Evolutionary conservation across 306 rosid species (phyloP), one percentile per base, ranked within the genome.

Genomic region (Ormosia emarginata): DNA sequence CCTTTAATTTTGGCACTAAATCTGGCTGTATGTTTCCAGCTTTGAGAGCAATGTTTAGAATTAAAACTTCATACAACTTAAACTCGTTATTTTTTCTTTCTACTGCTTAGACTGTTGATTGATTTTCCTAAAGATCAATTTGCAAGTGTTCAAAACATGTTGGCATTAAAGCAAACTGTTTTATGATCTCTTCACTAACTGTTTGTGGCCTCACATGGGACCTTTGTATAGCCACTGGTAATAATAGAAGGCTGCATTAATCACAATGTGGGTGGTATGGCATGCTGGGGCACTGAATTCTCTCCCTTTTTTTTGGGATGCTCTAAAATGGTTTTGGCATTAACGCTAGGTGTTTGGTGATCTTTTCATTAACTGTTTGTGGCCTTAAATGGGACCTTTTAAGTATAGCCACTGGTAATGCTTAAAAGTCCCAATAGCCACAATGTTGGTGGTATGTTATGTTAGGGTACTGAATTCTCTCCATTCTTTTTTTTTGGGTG

Each of bases 1-100:
- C n/a, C 69, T 76, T 81, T 24, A 41, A 32, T 65, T 52, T 81
- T 79, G 82, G 36, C 53, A 69, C 43, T 52, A 71, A 68, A 47
- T 18, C n/a, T 61, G 34, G 43, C 49, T 72, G 64, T 74, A 39
- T 67, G 74, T 15, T 78, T 68, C 17, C 9, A 61, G 39, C 80
- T 52, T 32, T 17, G 43, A 53, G 40, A 18, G 67, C 59, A 57
- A 46, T 76, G 78, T 71, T 57, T 79, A 76, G 81, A 76, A 56
- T 17, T 36, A 71, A 67, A 55, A 62, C 66, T 44, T 69, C 18
- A 14, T 53, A 17, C 43, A 24, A 32, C 11, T 62, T 67, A 64
- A 80, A 84, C 13, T 67, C 52, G 5, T 36, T 39, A 37, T 10
- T 17, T 61, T 50, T 53, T 62, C 39, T 62, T 50, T 66, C 61